These are phyloP conservation scores for Pyrenochaeta sp. DNA, from an alignment of 2,329 filamentous ascomycete genomes.

Conservation along the genomic window DNA sequence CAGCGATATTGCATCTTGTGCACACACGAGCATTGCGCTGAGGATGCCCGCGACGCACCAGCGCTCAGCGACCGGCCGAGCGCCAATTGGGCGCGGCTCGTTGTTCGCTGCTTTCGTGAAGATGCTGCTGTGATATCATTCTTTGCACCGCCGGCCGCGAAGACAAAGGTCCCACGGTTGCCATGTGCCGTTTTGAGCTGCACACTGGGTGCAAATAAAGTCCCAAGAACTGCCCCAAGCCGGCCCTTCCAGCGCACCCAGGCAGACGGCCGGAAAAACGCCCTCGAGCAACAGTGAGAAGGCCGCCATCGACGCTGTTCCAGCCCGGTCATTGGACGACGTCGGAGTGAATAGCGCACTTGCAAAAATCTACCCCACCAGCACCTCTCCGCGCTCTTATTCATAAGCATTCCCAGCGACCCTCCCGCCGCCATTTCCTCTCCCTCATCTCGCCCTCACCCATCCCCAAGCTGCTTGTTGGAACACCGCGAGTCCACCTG, in stretches of 20 bases:
- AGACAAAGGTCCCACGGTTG: conserved; percentile 20
- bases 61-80: background rate
- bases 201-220: conserved; percentile 18
- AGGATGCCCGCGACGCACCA: background rate
- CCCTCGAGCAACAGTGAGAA: conserved; percentile 26
- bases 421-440: conserved; percentile 26
- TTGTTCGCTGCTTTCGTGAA: conserved; percentile 3
- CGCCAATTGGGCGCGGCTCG: conserved; percentile 22
- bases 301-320: conserved; percentile 35
- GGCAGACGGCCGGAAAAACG: conserved; percentile 27
- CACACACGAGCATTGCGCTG: conserved; percentile 30
- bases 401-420: conserved; percentile 47
- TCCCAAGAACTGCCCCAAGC: conserved; percentile 29
- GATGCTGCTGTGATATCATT: conserved; percentile 22
- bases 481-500: conserved; percentile 36
- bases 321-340: conserved; percentile 42
- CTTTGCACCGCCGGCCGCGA: conserved; percentile 8
- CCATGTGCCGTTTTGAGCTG: conserved; percentile 28
- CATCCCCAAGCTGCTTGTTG: conserved; percentile 41
- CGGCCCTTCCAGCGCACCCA: conserved; percentile 24
- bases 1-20: conserved; percentile 14
- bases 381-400: conserved; percentile 35
- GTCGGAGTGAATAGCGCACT: conserved; percentile 46
- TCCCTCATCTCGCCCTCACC: conserved; percentile 22
- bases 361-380: conserved; percentile 47